phyloP scores from a whole-genome alignment of 208 protist genomes.

The Hexamita inflata region DNA sequence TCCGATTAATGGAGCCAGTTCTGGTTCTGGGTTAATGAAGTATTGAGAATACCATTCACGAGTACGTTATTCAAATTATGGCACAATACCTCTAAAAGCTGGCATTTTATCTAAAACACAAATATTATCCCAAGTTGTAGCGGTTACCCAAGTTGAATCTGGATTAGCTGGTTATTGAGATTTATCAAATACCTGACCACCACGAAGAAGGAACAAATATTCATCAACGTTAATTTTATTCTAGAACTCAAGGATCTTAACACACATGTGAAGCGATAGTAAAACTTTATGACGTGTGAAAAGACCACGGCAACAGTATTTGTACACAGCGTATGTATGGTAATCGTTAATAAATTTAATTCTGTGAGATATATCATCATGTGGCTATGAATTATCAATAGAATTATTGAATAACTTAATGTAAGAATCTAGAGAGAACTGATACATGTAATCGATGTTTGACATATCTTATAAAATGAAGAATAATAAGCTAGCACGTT shows the following conservation, averaged over 20 bases:
- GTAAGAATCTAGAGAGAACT: slow-evolving; percentile 90
- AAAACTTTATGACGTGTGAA: slow-evolving; percentile 96
- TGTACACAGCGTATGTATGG: slow-evolving; percentile 88
- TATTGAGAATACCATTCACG: slow-evolving; percentile 71
- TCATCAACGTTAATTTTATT: slow-evolving; percentile 74
- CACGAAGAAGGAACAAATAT: slow-evolving; percentile 88
- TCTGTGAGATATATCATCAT: slow-evolving; percentile 65
- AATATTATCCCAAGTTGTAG: slow-evolving; percentile 83
- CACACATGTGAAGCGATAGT: slow-evolving; percentile 92
- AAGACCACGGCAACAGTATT: slow-evolving; percentile 82
- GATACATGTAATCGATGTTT: slow-evolving; percentile 91
- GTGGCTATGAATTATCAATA: slow-evolving; percentile 73
- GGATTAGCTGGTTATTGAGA: slow-evolving; percentile 69
- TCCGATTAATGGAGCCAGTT: slow-evolving; percentile 71
- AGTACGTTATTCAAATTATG: slow-evolving; percentile 73
- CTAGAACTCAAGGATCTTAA: slow-evolving; percentile 65
- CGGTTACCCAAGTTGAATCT: slow-evolving; percentile 73
- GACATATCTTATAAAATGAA: slow-evolving; percentile 86
- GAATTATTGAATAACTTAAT: slow-evolving; percentile 83
- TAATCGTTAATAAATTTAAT: slow-evolving; percentile 77
- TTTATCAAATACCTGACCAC: slow-evolving; percentile 76
- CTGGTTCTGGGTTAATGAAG: slow-evolving; percentile 73
- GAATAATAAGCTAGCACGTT: slow-evolving; percentile 80
- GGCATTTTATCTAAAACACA: slow-evolving; percentile 79
- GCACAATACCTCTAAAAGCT: slow-evolving; percentile 72